phyloP scores from a whole-genome alignment of 2,329 filamentous ascomycete species.

The Hirsutella rhossiliensis region DNA sequence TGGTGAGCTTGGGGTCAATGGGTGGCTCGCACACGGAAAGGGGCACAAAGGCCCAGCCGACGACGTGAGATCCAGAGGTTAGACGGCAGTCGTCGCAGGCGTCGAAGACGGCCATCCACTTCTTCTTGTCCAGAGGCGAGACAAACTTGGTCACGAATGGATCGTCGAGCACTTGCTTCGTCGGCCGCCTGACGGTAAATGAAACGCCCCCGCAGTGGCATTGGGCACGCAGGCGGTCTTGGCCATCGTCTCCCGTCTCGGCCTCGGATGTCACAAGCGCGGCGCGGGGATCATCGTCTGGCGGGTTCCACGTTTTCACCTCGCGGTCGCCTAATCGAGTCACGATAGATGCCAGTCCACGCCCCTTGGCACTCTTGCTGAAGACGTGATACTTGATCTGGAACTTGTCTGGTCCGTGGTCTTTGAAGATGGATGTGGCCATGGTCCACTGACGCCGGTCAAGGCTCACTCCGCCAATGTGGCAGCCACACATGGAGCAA shows the following conservation, averaged over 20 bases:
- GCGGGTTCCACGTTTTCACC: conserved; percentile 24
- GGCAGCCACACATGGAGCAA: conserved; percentile 33
- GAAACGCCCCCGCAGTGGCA: conserved; percentile 36
- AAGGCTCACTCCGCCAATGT: conserved; percentile 24
- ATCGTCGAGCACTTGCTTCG: conserved; percentile 15
- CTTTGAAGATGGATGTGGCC: conserved; percentile 26
- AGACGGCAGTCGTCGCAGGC: conserved; percentile 32
- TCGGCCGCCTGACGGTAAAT: conserved; percentile 30
- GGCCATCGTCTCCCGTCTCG: conserved; percentile 21
- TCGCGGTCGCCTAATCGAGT: conserved; percentile 16
- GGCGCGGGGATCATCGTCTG: conserved; percentile 12
- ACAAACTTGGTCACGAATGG: conserved; percentile 19
- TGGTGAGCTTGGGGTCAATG: conserved; percentile 21
- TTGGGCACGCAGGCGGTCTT: conserved; percentile 27
- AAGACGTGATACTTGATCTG: conserved; percentile 22
- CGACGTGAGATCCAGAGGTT: conserved; percentile 26
- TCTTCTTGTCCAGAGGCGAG: conserved; percentile 22
- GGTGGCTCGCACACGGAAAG: conserved; percentile 21
- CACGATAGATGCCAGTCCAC: conserved; percentile 24
- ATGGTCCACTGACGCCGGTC: conserved; percentile 23
- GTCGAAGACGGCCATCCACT: conserved; percentile 31
- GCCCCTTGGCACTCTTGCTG: conserved; percentile 22
- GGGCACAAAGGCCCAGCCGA: conserved; percentile 31
- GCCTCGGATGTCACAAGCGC: conserved; percentile 13
- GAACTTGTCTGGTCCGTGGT: conserved; percentile 22